A percentile compares a stretch with the other conserved stretches of the same genome.
Evolutionary conservation across 768 basidiomycete species (phyloP).

Genomic region (Mycena indigotica): DNA sequence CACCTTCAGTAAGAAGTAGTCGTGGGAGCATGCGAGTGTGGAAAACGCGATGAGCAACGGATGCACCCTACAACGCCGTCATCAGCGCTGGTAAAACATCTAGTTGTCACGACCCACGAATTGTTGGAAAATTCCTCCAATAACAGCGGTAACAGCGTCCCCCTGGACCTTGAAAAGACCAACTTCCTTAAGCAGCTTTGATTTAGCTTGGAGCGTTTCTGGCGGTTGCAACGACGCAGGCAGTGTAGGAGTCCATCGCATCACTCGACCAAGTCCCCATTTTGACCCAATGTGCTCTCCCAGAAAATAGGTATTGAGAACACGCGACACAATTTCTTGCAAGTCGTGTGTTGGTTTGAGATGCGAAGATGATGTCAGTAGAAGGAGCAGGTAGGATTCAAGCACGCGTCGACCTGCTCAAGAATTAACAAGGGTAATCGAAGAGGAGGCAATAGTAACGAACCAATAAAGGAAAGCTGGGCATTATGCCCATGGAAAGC

Average conservation of each 20-base stretch:
- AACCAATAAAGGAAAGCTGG: slow-evolving; percentile 73
- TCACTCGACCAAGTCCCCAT: slow-evolving; percentile 75
- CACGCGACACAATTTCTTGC: slow-evolving; percentile 55
- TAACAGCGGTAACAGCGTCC: slow-evolving; percentile 71
- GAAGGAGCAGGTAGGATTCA: slow-evolving; percentile 72
- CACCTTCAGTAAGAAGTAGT: slow-evolving; percentile 37
- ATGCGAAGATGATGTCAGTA: slow-evolving; percentile 59
- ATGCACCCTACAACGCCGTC: slow-evolving; percentile 41
- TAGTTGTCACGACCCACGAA: slow-evolving; percentile 64
- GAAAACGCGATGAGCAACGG: slow-evolving; percentile 51
- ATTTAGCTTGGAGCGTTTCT: slow-evolving; percentile 29
- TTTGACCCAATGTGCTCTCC: slow-evolving; percentile 72
- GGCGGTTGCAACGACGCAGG: slow-evolving; percentile 35
- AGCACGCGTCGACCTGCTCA: slow-evolving; percentile 72
- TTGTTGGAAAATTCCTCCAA: slow-evolving; percentile 80
- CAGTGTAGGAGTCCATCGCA: slow-evolving; percentile 74
- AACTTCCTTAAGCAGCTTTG: slow-evolving; percentile 49
- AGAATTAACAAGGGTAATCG: not conserved
- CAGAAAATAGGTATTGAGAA: slow-evolving; percentile 69
- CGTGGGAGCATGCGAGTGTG: slow-evolving; percentile 52
- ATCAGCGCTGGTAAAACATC: not conserved
- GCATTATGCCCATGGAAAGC: slow-evolving; percentile 73
- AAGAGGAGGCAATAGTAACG: slow-evolving; percentile 24
- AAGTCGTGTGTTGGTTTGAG: slow-evolving; percentile 54
- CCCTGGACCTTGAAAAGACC: slow-evolving; percentile 81